Percentiles rank a stretch among this genome's conserved stretches.
phyloP scores from a whole-genome alignment of 2,329 filamentous ascomycete genomes.

The Apiospora sp. region DNA sequence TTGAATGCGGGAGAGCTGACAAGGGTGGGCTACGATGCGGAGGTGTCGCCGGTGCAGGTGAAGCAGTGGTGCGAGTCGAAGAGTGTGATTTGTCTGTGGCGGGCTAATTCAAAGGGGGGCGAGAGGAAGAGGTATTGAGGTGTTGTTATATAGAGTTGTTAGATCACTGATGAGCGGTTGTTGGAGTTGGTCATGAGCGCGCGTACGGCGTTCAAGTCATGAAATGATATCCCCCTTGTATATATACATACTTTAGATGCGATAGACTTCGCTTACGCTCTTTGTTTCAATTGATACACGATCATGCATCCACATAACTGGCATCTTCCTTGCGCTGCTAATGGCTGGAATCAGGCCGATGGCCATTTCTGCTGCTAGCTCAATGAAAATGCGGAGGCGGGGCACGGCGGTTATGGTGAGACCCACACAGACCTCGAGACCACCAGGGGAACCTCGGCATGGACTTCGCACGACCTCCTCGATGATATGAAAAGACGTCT shows the following conservation, averaged over 20 bases:
- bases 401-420: background rate
- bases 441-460: constrained; percentile 16
- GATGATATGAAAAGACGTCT: background rate
- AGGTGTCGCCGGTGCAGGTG: constrained; percentile 70
- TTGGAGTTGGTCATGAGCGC: constrained; percentile 8
- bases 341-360: background rate
- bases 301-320: background rate
- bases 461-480: background rate
- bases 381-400: constrained; percentile 3
- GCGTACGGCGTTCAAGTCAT: background rate
- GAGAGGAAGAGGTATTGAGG: constrained; percentile 60
- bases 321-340: background rate
- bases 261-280: background rate
- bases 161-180: background rate
- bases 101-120: constrained; percentile 59
- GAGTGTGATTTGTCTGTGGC: constrained; percentile 85
- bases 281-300: background rate
- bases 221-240: constrained; percentile 16
- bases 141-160: background rate
- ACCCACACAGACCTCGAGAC: background rate
- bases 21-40: constrained; percentile 69
- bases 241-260: background rate
- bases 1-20: constrained; percentile 76
- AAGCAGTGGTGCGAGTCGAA: constrained; percentile 91
- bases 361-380: background rate